Evolutionary conservation across 2,329 filamentous ascomycete genomes (phyloP), one percentile per base, ranked within the genome.

Genomic region (Whalleya microplaca): DNA sequence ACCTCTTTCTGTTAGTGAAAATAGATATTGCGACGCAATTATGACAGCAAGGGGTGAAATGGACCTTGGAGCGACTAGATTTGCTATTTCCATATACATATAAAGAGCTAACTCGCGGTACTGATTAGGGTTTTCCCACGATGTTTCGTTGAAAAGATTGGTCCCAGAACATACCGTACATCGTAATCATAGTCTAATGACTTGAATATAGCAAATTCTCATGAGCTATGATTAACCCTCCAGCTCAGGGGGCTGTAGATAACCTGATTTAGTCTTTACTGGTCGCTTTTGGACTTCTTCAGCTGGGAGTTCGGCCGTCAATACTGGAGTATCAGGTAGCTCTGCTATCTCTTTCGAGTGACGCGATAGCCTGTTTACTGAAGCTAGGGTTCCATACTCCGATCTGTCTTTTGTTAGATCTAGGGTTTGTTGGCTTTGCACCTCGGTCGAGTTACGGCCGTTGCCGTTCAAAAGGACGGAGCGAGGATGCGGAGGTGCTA

Each of bases 271-370:
- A 2, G 21, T 37, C 1, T 23, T 16, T 41, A 18, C 19, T 16
- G n/a, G 12, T n/a, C 5, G 37, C 9, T 19, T 43, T 12, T 49
- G 42, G 41, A 43, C 21, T 23, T 41, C 43, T 27, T 57, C 37
- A 32, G 50, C 40, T 1, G 42, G 43, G 9, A 52, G 45, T 23
- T 49, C 45, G 18, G 48, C 20, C 16, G 40, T 43, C 3, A 21
- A 40, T n/a, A 48, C 49, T 14, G 19, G 45, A 40, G 49, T 45
- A 18, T 23, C 54, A 16, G 54, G 45, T 6, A 53, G 37, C 20
- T 52, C 49, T 23, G 23, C 45, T 8, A 49, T 10, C 23, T 21
- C 21, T 42, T 45, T 41, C 4, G 23, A 47, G 23, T 23, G 18
- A 12, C 14, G 27, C 10, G 41, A 46, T 5, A 42, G 2, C 45